A percentile compares a stretch with the other conserved stretches of the same genome.
Evolutionary conservation across 1,139 yeast species (phyloP).

Genomic region (Chernovozyma aurita): DNA sequence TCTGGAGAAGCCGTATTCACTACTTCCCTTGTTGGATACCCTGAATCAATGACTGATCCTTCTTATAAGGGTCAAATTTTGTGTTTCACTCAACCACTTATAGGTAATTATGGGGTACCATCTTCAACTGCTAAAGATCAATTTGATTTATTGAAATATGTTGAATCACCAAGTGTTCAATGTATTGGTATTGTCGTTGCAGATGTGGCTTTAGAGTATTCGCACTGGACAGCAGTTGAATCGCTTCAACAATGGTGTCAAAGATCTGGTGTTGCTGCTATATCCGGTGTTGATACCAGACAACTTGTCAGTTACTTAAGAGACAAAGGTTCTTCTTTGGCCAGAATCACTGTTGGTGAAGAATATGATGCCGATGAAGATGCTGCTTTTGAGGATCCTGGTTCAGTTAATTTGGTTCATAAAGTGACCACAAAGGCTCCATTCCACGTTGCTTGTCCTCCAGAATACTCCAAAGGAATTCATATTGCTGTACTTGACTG

Average conservation of each 20-base stretch:
- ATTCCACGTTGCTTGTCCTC: constrained; percentile 74
- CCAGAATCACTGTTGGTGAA: constrained; percentile 84
- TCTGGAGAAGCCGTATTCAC: constrained; percentile 98
- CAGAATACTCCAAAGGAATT: constrained; percentile 49
- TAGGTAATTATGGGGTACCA: constrained; percentile 98
- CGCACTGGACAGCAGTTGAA: constrained; percentile 99
- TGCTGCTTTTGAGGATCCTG: constrained; percentile 92
- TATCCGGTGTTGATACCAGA: constrained; percentile 96
- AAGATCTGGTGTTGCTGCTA: constrained; percentile 94
- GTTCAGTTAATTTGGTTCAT: constrained; percentile 82
- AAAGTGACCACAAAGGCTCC: constrained; percentile 95
- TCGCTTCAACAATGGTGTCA: constrained; percentile 93
- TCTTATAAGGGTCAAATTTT: constrained; percentile 94
- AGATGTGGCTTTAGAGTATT: constrained; percentile 89
- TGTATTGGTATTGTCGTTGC: constrained; percentile 96
- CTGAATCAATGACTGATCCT: constrained; percentile 98
- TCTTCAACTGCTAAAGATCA: constrained; percentile 76
- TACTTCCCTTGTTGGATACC: constrained; percentile 95
- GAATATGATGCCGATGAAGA: constrained; percentile 89
- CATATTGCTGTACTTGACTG: constrained; percentile 95
- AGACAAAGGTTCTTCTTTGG: constrained; percentile 93
- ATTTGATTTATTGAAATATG: constrained; percentile 77
- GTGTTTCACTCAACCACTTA: constrained; percentile 93
- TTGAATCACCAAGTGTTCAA: constrained; percentile 88
- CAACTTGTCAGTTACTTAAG: constrained; percentile 87